Percentiles rank a stretch among this genome's conserved stretches.
Conservation (phyloP, 2,329 filamentous ascomycete genomes). For the Penicillium decumbens region DNA sequence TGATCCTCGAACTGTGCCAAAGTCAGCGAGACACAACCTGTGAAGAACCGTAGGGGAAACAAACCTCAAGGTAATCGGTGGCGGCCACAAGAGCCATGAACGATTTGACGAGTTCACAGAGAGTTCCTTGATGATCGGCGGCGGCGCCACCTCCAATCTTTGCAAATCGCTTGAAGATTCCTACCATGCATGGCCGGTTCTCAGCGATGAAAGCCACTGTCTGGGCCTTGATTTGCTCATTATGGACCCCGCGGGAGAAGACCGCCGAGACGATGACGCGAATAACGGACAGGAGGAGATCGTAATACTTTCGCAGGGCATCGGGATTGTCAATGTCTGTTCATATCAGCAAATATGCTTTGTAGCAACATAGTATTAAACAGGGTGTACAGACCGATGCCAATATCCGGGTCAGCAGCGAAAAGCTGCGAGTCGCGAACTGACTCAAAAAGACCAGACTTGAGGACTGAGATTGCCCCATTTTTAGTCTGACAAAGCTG, state of each 20-base stretch:
- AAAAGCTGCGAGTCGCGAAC: slow-evolving; percentile 82
- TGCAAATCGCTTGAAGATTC: slow-evolving; percentile 83
- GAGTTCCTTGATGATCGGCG: slow-evolving; percentile 53
- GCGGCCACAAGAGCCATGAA: slow-evolving; percentile 78
- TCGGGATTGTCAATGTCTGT: slow-evolving; percentile 61
- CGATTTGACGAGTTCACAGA: slow-evolving; percentile 76
- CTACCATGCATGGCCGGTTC: slow-evolving; percentile 77
- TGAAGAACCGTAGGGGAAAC: slow-evolving; percentile 26
- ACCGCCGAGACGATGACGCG: slow-evolving; percentile 79
- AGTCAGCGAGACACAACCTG: slow-evolving; percentile 11
- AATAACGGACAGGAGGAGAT: slow-evolving; percentile 72
- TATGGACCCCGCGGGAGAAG: slow-evolving; percentile 74
- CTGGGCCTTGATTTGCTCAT: slow-evolving; percentile 66
- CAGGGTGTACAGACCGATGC: slow-evolving; percentile 53
- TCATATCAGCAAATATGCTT: slow-evolving; percentile 14
- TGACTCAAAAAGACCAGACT: slow-evolving; percentile 78
- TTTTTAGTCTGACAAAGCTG: slow-evolving; percentile 75
- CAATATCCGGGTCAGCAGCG: slow-evolving; percentile 83
- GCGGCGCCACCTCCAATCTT: slow-evolving; percentile 59
- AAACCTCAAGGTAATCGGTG: slow-evolving; percentile 81
- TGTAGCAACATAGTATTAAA: background rate
- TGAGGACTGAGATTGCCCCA: slow-evolving; percentile 83
- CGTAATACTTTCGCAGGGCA: slow-evolving; percentile 76
- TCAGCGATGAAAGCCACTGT: slow-evolving; percentile 75
- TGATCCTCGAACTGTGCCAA: slow-evolving; percentile 41